Evolutionary conservation across 495 filamentous ascomycete genomes (phyloP).

Genomic region (Bacidia gigantensis): DNA sequence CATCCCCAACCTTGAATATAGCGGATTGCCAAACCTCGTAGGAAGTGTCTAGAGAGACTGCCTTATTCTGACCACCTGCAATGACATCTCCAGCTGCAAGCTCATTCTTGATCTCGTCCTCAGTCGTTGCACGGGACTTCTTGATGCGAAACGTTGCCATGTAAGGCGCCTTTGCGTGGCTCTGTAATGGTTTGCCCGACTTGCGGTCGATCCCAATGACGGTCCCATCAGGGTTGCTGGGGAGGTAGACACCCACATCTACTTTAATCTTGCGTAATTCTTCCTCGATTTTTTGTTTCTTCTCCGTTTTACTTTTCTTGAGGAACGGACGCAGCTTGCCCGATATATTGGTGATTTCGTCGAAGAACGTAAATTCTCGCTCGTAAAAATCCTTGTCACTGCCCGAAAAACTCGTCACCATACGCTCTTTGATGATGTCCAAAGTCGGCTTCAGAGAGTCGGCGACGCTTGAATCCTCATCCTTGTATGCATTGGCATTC

Average conservation of each 20-base stretch:
- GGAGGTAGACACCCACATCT: constrained; percentile 91
- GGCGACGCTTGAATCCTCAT: constrained; percentile 81
- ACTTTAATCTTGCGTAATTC: constrained; percentile 93
- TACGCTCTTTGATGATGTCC: constrained; percentile 73
- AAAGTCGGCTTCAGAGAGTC: constrained; percentile 86
- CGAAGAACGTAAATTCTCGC: constrained; percentile 93
- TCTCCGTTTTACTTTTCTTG: constrained; percentile 84
- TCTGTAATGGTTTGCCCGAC: constrained; percentile 91
- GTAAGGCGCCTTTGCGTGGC: constrained; percentile 93
- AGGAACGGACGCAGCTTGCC: constrained; percentile 91
- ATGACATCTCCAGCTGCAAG: constrained; percentile 5
- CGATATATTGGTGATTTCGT: constrained; percentile 88
- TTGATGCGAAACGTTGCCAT: constrained; percentile 98
- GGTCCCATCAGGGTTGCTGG: constrained; percentile 90
- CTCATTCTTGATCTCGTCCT: constrained; percentile 18
- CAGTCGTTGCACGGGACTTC: constrained; percentile 41
- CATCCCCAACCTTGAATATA: constrained; percentile 99
- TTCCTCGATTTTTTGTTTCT: constrained; percentile 98
- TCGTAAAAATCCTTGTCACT: constrained; percentile 80
- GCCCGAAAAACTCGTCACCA: constrained; percentile 67
- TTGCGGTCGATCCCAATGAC: constrained; percentile 97
- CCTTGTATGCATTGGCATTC: constrained; percentile 96
- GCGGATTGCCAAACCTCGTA: constrained; percentile 96
- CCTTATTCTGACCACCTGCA: not conserved
- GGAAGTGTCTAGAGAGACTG: constrained; percentile 22